Percentiles rank a stretch among this genome's conserved stretches.
Conservation (phyloP, 1,284 basidiomycete species). For the Tylopilus orsonianus region DNA sequence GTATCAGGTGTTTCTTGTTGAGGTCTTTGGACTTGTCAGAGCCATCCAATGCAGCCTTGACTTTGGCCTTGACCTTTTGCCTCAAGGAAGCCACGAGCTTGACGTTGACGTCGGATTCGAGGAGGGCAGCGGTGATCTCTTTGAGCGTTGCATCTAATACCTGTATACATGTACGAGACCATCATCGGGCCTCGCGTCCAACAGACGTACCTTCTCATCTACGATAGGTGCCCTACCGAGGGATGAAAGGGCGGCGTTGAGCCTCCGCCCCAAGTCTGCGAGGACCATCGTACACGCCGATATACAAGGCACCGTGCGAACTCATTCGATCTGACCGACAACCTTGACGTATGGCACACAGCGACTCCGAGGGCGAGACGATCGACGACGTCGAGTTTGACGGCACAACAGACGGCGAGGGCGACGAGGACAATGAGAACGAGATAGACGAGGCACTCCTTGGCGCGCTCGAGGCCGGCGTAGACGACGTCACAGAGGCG, state of each 20-base stretch:
- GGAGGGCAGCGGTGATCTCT: constrained; percentile 90
- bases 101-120: constrained; percentile 98
- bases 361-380: constrained; percentile 66
- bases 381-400: constrained; percentile 58
- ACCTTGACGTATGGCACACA: constrained; percentile 46
- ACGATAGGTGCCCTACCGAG: constrained; percentile 84
- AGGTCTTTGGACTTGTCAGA: constrained; percentile 76
- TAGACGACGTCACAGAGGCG: constrained; percentile 62
- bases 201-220: constrained; percentile 75
- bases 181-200: constrained; percentile 12
- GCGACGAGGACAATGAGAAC: constrained; percentile 43
- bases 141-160: constrained; percentile 94
- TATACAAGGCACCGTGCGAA: constrained; percentile 31
- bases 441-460: constrained; percentile 55
- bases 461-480: constrained; percentile 48
- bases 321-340: constrained; percentile 1
- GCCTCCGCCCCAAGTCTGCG: constrained; percentile 90
- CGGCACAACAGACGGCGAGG: constrained; percentile 45
- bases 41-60: constrained; percentile 73
- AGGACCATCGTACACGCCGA: constrained; percentile 74
- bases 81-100: constrained; percentile 89
- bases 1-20: constrained; percentile 84
- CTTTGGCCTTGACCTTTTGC: constrained; percentile 87
- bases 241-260: constrained; percentile 92
- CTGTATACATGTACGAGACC: constrained; percentile 52